phyloP scores from a whole-genome alignment of 805 yeast species.

The Metschnikowia arizonensis region DNA sequence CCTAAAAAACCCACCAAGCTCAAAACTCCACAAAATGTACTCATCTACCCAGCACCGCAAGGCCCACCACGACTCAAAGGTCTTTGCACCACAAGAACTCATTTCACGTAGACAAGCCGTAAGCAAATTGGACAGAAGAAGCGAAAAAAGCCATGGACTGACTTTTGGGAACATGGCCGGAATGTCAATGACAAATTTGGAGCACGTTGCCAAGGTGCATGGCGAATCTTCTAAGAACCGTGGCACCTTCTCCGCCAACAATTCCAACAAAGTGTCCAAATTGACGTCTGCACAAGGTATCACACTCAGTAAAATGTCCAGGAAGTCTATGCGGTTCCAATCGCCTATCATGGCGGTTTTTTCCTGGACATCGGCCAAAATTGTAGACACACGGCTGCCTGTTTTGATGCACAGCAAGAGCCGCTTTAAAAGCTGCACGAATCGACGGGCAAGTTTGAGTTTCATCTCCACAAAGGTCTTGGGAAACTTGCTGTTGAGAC shows the following conservation, averaged over 20 bases:
- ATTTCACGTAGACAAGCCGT: slow-evolving; percentile 62
- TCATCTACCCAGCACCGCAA: slow-evolving; percentile 75
- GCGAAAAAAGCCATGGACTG: slow-evolving; percentile 52
- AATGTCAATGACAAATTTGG: slow-evolving; percentile 33
- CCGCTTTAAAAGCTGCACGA: slow-evolving; percentile 50
- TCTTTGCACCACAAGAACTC: slow-evolving; percentile 51
- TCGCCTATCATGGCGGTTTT: slow-evolving; percentile 50
- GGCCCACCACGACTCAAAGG: slow-evolving; percentile 74
- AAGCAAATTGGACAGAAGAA: slow-evolving; percentile 50
- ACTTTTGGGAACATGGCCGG: slow-evolving; percentile 47
- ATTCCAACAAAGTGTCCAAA: slow-evolving; percentile 26
- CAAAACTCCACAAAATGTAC: slow-evolving; percentile 63
- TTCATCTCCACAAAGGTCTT: slow-evolving; percentile 48
- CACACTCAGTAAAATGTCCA: slow-evolving; percentile 44
- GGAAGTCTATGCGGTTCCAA: slow-evolving; percentile 53
- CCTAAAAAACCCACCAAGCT: slow-evolving; percentile 51
- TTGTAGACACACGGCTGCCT: slow-evolving; percentile 45
- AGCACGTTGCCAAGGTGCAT: slow-evolving; percentile 13
- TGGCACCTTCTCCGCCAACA: slow-evolving; percentile 35
- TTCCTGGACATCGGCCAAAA: slow-evolving; percentile 42
- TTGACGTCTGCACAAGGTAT: slow-evolving; percentile 45
- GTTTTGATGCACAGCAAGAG: slow-evolving; percentile 53
- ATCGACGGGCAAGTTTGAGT: slow-evolving; percentile 49
- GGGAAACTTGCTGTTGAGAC: slow-evolving; percentile 44
- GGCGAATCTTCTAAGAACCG: slow-evolving; percentile 21